phyloP scores from a whole-genome alignment of 2,329 filamentous ascomycete species.

The Aspergillus tubingensis region DNA sequence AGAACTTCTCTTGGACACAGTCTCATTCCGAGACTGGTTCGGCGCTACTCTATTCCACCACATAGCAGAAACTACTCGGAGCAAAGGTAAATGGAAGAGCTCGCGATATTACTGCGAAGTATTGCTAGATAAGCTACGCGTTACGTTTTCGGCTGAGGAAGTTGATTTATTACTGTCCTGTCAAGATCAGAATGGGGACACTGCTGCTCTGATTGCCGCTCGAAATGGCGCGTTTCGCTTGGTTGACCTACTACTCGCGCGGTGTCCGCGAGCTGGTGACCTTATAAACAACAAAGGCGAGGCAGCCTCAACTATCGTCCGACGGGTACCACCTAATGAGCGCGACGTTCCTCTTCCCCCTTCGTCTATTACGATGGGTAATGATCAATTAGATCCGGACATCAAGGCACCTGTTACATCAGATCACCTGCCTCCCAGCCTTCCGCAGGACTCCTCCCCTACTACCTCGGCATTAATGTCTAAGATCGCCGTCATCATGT shows the following conservation, averaged over 20 bases:
- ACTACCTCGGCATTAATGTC: conserved; percentile 70
- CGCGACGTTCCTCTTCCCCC: conserved; percentile 67
- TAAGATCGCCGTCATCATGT: conserved; percentile 68
- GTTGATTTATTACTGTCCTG: conserved; percentile 78
- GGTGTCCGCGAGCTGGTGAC: conserved; percentile 75
- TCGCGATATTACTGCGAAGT: conserved; percentile 92
- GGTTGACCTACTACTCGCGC: conserved; percentile 66
- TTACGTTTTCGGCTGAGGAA: conserved; percentile 72
- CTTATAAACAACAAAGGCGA: conserved; percentile 80
- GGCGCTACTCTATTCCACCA: conserved; percentile 92
- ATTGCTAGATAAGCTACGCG: conserved; percentile 81
- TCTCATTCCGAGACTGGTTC: conserved; percentile 75
- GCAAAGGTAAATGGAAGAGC: conserved; percentile 82
- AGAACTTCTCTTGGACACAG: conserved; percentile 78
- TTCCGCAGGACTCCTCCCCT: conserved; percentile 52
- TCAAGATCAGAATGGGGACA: conserved; percentile 86
- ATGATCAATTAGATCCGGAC: conserved; percentile 38
- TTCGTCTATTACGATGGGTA: conserved; percentile 62
- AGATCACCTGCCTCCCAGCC: conserved; percentile 31
- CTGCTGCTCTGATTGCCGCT: conserved; percentile 82
- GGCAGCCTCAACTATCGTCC: conserved; percentile 81
- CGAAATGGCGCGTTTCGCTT: conserved; percentile 82
- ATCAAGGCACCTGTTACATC: conserved; percentile 29
- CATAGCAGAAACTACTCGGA: conserved; percentile 83
- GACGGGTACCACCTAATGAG: conserved; percentile 67